Percentiles rank a stretch among this genome's conserved stretches.
Evolutionary conservation across 345 rosid genomes (phyloP).

Genomic region (Citrus unshiu): DNA sequence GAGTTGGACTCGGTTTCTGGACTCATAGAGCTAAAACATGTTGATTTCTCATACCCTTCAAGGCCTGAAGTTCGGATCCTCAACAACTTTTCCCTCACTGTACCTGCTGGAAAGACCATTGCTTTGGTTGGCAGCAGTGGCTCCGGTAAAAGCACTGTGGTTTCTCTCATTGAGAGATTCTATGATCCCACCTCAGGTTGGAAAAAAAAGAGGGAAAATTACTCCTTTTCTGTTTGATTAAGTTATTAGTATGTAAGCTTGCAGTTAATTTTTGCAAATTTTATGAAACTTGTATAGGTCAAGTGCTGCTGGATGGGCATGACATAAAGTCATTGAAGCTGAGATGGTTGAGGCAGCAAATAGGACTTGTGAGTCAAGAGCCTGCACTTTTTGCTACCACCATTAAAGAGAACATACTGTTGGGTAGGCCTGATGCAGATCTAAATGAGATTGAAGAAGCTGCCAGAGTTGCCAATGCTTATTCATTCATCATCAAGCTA

Average conservation of each 20-base stretch:
- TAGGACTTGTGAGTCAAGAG: constrained; percentile 98
- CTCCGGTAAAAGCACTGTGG: constrained; percentile 97
- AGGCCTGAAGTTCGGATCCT: constrained; percentile 79
- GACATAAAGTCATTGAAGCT: constrained; percentile 79
- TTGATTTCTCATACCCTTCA: constrained; percentile 87
- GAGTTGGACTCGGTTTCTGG: constrained; percentile 74
- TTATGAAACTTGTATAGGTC: constrained; percentile 46
- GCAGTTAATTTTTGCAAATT: neutral
- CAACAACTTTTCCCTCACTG: constrained; percentile 68
- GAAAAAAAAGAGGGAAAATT: neutral
- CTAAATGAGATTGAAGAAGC: constrained; percentile 86
- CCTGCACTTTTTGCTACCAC: constrained; percentile 93
- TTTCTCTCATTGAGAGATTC: constrained; percentile 91
- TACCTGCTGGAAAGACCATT: constrained; percentile 91
- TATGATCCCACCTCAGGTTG: constrained; percentile 88
- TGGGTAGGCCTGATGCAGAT: constrained; percentile 88
- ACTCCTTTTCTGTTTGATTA: constrained; percentile 15
- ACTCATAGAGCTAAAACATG: constrained; percentile 68
- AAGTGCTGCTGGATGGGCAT: constrained; percentile 82
- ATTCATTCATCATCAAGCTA: constrained; percentile 87
- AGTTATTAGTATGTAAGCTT: constrained; percentile 1
- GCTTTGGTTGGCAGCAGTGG: constrained; percentile 99
- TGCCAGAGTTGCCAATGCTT: constrained; percentile 95
- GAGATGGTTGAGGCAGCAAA: constrained; percentile 91
- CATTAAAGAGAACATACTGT: constrained; percentile 85